These are phyloP conservation scores for Phytopythium cucurbitacearum DNA, from an alignment of 352 stramenopile species.

Conservation along the genomic window DNA sequence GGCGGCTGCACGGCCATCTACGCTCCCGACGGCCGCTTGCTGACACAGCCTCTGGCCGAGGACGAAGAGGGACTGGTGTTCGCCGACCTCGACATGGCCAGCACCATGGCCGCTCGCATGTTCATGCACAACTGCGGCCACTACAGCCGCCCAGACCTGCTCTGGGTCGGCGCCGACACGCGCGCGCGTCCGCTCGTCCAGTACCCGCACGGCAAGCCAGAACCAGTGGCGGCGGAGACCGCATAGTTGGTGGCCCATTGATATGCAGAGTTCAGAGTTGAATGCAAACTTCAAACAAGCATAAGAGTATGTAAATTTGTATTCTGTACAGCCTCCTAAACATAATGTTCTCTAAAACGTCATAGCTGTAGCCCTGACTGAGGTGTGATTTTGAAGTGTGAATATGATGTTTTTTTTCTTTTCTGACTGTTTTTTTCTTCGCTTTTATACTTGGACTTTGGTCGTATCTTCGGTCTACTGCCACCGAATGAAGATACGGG, in stretches of 20 bases:
- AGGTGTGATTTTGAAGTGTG: too few relatives aligned
- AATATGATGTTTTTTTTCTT: slow-evolving; percentile 1
- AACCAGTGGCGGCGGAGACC: neutral
- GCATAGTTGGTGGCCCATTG: neutral
- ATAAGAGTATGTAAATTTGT: too few relatives aligned
- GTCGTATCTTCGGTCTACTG: too few relatives aligned
- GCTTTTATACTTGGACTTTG: too few relatives aligned
- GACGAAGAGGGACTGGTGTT: slow-evolving; percentile 15
- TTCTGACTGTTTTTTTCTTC: neutral
- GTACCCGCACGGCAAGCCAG: neutral
- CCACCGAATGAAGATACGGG: too few relatives aligned
- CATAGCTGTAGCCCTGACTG: too few relatives aligned
- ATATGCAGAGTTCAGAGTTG: too few relatives aligned
- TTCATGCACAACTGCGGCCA: slow-evolving; percentile 14
- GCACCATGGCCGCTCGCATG: slow-evolving; percentile 6
- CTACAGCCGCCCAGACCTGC: slow-evolving; percentile 19
- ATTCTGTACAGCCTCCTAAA: too few relatives aligned
- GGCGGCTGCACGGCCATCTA: slow-evolving; percentile 17
- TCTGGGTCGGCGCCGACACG: slow-evolving; percentile 14
- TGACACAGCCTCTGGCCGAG: slow-evolving; percentile 8
- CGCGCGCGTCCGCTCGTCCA: slow-evolving; percentile 7
- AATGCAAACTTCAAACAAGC: too few relatives aligned
- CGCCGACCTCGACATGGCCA: slow-evolving; percentile 14
- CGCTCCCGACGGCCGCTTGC: slow-evolving; percentile 9
- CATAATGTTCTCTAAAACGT: too few relatives aligned